These are phyloP conservation scores for Phytophthora meadii DNA, from an alignment of 352 stramenopile genomes.

Conservation along the genomic window DNA sequence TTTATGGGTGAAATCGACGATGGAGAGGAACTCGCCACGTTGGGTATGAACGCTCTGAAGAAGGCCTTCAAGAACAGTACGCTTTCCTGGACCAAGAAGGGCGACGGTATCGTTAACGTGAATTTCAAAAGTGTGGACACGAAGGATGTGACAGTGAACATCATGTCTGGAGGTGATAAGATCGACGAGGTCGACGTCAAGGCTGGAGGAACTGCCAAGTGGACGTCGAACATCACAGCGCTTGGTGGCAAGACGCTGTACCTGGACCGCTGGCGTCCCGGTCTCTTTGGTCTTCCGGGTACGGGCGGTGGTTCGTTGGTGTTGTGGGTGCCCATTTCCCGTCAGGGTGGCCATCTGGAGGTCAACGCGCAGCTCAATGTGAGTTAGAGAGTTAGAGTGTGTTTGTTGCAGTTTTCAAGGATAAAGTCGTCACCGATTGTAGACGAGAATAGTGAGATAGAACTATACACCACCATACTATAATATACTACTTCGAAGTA, in stretches of 20 bases:
- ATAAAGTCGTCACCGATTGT: slow-evolving; percentile 18
- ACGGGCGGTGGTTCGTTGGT: slow-evolving; percentile 67
- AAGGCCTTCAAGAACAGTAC: slow-evolving; percentile 53
- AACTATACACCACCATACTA: slow-evolving; percentile 17
- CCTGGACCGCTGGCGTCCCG: slow-evolving; percentile 66
- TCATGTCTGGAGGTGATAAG: slow-evolving; percentile 49
- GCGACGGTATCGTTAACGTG: slow-evolving; percentile 42
- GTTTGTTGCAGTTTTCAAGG: slow-evolving; percentile 8
- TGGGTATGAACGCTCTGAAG: slow-evolving; percentile 46
- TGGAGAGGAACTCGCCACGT: slow-evolving; percentile 35
- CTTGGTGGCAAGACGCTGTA: slow-evolving; percentile 73
- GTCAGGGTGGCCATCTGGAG: slow-evolving; percentile 47
- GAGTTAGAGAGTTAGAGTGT: slow-evolving; percentile 34
- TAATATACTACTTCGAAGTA: slow-evolving; percentile 31
- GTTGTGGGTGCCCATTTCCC: slow-evolving; percentile 54
- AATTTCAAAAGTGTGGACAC: slow-evolving; percentile 54
- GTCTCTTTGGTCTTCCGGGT: slow-evolving; percentile 58
- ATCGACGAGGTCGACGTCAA: slow-evolving; percentile 46
- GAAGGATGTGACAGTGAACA: slow-evolving; percentile 52
- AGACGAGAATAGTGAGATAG: slow-evolving; percentile 23
- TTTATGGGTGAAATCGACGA: slow-evolving; percentile 62
- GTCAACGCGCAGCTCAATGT: slow-evolving; percentile 55
- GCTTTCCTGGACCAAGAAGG: slow-evolving; percentile 47
- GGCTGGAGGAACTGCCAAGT: slow-evolving; percentile 39
- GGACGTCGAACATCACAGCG: slow-evolving; percentile 38